phyloP scores from a whole-genome alignment of 78 protist genomes.

The Diacronema lutheri region DNA sequence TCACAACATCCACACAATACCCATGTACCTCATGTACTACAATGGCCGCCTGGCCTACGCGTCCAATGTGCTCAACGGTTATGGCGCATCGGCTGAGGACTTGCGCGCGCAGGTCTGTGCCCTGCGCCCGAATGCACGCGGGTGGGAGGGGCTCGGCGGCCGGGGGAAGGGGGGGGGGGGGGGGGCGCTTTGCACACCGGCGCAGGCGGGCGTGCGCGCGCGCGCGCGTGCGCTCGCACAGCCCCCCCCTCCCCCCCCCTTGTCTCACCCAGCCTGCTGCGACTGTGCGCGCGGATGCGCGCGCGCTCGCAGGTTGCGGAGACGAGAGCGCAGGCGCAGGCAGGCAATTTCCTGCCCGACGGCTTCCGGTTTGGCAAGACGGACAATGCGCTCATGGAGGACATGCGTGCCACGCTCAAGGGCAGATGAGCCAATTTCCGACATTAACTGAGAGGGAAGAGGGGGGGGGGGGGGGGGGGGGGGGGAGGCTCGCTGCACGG shows the following conservation, averaged over 20 bases:
- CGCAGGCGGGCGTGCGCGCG: no score
- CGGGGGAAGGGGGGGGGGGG: no score
- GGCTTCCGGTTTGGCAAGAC: neutral
- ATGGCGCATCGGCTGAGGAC: neutral
- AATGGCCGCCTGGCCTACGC: neutral
- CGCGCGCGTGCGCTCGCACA: no score
- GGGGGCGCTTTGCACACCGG: no score
- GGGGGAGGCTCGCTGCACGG: no score
- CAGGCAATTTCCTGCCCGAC: neutral
- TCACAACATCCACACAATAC: neutral
- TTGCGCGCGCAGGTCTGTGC: neutral
- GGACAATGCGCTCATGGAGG: neutral
- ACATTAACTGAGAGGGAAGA: no score
- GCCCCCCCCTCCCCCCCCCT: no score
- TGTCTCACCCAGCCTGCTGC: no score
- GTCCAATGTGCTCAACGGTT: neutral
- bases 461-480: no score
- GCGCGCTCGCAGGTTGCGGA: neutral
- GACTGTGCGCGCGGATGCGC: no score
- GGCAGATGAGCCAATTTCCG: neutral
- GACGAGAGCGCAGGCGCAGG: neutral
- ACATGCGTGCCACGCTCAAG: neutral
- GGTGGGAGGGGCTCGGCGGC: no score
- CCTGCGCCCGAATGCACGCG: no score
- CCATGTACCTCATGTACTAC: slow-evolving; percentile 1